Percentiles rank a stretch among this genome's conserved stretches.
Conservation (phyloP, 164 flowering plant species). For the Vitis labrusca region DNA sequence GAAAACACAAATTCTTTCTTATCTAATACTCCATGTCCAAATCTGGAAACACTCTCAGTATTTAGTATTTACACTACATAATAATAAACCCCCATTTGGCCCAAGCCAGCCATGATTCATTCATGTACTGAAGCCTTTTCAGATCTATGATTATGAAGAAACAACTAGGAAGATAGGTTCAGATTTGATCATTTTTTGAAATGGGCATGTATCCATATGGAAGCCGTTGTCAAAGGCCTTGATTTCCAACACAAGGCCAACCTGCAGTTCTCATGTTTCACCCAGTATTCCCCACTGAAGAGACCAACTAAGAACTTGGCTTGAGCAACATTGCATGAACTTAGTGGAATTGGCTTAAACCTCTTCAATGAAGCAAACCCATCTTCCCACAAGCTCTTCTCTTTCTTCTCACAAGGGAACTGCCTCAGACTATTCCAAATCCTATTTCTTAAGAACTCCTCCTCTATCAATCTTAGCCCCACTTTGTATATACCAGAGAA, state of each 20-base stretch:
- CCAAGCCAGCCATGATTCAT: too few relatives aligned
- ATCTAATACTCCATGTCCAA: too few relatives aligned
- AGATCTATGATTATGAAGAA: too few relatives aligned
- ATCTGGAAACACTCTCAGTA: too few relatives aligned
- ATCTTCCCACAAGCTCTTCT: conserved; percentile 17
- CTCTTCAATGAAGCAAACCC: conserved; percentile 19
- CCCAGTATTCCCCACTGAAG: conserved; percentile 34
- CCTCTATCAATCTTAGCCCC: conserved; percentile 21
- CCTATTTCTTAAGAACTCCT: conserved; percentile 24
- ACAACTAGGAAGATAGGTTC: too few relatives aligned
- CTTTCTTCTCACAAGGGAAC: conserved; percentile 13
- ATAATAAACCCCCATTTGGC: too few relatives aligned
- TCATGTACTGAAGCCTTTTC: too few relatives aligned
- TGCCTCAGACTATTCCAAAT: conserved; percentile 24
- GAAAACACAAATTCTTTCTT: too few relatives aligned
- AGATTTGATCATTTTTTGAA: too few relatives aligned
- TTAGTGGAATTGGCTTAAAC: conserved; percentile 26
- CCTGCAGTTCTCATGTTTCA: conserved; percentile 35
- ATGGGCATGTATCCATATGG: conserved; percentile 33
- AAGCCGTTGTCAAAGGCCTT: conserved; percentile 29
- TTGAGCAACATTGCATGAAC: conserved; percentile 29
- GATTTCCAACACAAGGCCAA: conserved; percentile 39
- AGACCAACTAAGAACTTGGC: conserved; percentile 37
- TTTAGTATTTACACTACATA: too few relatives aligned
- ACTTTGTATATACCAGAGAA: conserved; percentile 12